Evolutionary conservation across 1,284 basidiomycete species (phyloP), one percentile per base, ranked within the genome.

Genomic region (Rhodotorula mucilaginosa): DNA sequence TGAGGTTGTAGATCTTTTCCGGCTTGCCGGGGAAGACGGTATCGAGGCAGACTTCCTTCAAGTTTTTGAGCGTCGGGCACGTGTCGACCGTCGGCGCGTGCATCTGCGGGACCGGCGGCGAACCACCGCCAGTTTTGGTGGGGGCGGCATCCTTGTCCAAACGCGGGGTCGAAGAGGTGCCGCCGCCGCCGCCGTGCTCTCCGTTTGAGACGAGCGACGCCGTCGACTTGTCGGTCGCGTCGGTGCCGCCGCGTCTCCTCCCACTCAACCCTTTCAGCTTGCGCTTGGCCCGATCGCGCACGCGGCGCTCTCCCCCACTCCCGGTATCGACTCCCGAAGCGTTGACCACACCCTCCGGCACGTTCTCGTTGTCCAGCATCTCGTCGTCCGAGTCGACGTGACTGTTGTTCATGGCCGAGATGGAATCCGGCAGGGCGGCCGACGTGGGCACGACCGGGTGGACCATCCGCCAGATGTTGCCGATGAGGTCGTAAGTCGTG

Each of bases 401-500:
- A 6, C 16, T 39, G 15, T 67, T 64, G 69, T 19, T 34, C 61
- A 34, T 23, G 19, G 34, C 63, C 21, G 56, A 59, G 34, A 67
- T 52, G 15, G 58, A 47, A 64, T 81, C 81, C n/a, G 76, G 78
- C 4, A 78, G 65, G 0, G 78, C 79, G 4, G 79, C 79, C 13
- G 84, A 79, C 49, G 81, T 82, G 15, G 83, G 83, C 51, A 90
- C 88, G 58, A 89, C 88, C 0, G 95, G 94, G 65, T 92, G 88
- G 4, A 90, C 89, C 46, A 97, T 88, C 29, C 90, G 87, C 96
- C 96, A 99, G 73, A 99, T 94, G 81, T 97, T 97, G 81, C 88
- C 88, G 61, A 98, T 92, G 67, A 99, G 92, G 81, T 99, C 96
- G 83, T 89, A 96, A 0, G 94, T 95, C 49, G 93, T 93, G 81